These are phyloP conservation scores for Beauveria scarabaeidicola DNA, from an alignment of 2,329 filamentous ascomycete species.

Conservation along the genomic window DNA sequence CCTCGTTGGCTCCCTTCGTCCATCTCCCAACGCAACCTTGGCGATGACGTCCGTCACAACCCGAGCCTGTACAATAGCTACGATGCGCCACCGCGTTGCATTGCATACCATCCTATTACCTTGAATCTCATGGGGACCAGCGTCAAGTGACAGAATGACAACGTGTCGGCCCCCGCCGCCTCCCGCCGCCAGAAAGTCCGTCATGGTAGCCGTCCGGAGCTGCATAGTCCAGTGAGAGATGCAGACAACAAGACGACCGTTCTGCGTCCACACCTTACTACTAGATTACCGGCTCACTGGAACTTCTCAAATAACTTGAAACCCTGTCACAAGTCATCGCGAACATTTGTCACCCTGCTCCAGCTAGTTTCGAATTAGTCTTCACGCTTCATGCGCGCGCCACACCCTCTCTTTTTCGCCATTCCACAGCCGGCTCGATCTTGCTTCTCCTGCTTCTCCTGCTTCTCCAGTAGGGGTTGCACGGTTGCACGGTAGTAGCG, in stretches of 20 bases:
- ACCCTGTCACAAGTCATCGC: no score
- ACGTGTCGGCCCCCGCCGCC: no score
- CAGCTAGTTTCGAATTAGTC: not conserved
- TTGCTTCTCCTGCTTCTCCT: not conserved
- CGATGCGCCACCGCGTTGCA: not conserved
- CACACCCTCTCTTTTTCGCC: not conserved
- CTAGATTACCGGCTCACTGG: no score
- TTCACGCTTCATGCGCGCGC: not conserved
- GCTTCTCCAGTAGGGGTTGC: not conserved
- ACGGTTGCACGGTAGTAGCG: not conserved
- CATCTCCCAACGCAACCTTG: not conserved
- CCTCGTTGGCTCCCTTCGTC: no score
- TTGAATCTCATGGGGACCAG: not conserved
- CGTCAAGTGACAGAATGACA: not conserved
- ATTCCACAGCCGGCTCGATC: not conserved
- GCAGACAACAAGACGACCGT: no score
- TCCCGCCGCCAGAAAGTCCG: no score
- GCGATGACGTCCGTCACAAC: not conserved
- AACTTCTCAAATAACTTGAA: no score
- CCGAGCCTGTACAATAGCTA: not conserved
- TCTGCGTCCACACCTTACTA: no score
- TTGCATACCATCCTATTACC: not conserved
- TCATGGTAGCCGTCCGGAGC: no score
- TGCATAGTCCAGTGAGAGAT: no score
- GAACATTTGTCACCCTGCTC: no score